These are phyloP conservation scores for Penicillium ucsense DNA, from an alignment of 495 filamentous ascomycete genomes.

Conservation along the genomic window DNA sequence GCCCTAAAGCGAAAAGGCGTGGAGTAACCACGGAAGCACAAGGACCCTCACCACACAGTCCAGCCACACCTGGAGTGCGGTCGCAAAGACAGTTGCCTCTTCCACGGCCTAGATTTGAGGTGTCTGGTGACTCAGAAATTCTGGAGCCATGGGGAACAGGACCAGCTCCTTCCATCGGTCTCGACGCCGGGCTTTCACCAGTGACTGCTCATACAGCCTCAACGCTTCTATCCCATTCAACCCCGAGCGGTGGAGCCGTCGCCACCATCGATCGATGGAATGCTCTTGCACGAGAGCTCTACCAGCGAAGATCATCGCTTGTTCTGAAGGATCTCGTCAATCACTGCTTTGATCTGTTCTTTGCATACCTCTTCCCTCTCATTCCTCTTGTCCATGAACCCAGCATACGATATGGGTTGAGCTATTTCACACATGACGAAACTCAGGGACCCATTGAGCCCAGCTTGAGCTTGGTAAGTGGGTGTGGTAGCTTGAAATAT, in stretches of 20 bases:
- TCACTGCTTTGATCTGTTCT: slow-evolving; percentile 17
- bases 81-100: neutral
- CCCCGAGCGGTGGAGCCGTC: slow-evolving; percentile 4
- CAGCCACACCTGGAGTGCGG: neutral
- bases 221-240: slow-evolving; percentile 7
- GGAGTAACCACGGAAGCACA: neutral
- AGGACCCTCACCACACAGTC: neutral
- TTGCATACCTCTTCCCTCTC: slow-evolving; percentile 18
- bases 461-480: neutral
- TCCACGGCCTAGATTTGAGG: neutral
- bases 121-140: neutral
- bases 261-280: slow-evolving; percentile 12
- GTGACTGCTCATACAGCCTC: slow-evolving; percentile 9
- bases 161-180: neutral
- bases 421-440: slow-evolving; percentile 6
- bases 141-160: slow-evolving; percentile 7
- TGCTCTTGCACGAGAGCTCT: slow-evolving; percentile 1
- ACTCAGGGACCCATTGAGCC: neutral
- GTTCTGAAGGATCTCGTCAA: slow-evolving; percentile 7
- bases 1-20: slow-evolving; percentile 10
- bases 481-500: slow-evolving; percentile 6
- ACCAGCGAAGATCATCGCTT: neutral
- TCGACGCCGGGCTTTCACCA: slow-evolving; percentile 12
- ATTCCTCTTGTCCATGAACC: slow-evolving; percentile 24
- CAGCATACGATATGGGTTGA: slow-evolving; percentile 13